Evolutionary conservation across 805 yeast species (phyloP), one percentile per base, ranked within the genome.

Genomic region (Novakomyces olei): DNA sequence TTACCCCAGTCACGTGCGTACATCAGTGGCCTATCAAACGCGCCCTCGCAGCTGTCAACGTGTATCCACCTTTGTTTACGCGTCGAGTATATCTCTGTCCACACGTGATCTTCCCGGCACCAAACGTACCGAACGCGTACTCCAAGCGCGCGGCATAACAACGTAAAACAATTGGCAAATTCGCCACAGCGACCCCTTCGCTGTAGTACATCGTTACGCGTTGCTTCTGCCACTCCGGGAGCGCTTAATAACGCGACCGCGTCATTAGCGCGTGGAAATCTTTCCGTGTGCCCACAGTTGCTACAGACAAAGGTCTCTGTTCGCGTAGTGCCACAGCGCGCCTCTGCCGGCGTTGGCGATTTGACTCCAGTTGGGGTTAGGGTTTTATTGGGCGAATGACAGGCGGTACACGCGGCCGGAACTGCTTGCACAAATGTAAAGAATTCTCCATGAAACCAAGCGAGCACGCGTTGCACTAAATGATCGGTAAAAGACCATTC

Each of bases 51-150:
- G 5, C 26, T 9, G 35, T 43, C 19, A 10, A 77, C 55, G 50
- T 85, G 96, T 14, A 83, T 60, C 95, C 96, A 85, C 34, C 80
- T 52, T 28, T 61, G 50, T 40, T 66, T 56, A 15, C 53, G 44
- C 0, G 44, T 49, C 1, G 92, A 76, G 48, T 68, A 83, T 43
- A 75, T 73, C 46, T 85, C 96, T 44, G 91, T 75, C 96, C 96
- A 85, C 1, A 79, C 95, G 49, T 85, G 96, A 48, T 85, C 96
- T 48, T 85, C 96, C 5, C 65, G 57, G 49, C 80, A 81, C 91
- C 91, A 78, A 2, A 83, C 55, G 45, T 74, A 81, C 33, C 96
- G 54, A 1, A 67, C 66, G 18, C 68, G 57, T 4, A 69, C 45
- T 1, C 73, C 77, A 27, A 83, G 54, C 0, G 92, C 68, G 18